These are phyloP conservation scores for Arthrobotrys megalospora DNA, from an alignment of 2,329 filamentous ascomycete genomes.

Conservation along the genomic window DNA sequence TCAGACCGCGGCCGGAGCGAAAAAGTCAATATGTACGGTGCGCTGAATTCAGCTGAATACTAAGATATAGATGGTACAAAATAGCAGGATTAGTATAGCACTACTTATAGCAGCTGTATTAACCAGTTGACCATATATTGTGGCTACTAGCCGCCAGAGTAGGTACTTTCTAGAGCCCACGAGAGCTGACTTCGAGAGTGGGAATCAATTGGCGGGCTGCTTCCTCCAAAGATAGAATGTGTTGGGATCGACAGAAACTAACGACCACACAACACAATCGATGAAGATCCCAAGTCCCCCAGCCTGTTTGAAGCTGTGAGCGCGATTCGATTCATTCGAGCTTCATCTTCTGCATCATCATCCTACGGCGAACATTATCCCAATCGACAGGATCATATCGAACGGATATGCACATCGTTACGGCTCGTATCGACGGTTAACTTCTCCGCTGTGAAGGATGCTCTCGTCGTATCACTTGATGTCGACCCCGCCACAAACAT, in stretches of 20 bases:
- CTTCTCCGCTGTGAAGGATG: constrained; percentile 20
- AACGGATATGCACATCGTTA: neutral
- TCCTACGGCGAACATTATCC: neutral
- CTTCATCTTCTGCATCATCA: neutral
- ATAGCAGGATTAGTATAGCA: no score
- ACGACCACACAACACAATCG: no score
- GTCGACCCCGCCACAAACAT: constrained; percentile 13
- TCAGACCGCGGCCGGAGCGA: no score
- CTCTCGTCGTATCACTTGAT: constrained; percentile 16
- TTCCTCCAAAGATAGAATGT: neutral
- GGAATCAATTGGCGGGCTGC: neutral
- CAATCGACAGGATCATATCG: neutral
- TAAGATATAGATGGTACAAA: no score
- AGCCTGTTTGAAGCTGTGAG: neutral
- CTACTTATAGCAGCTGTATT: no score
- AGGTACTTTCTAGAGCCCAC: no score
- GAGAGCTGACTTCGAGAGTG: no score
- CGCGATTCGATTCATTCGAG: neutral
- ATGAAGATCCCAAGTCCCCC: no score
- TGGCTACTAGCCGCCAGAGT: no score
- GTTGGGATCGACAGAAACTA: neutral
- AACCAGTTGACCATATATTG: no score
- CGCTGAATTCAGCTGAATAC: no score
- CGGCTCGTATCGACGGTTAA: neutral
- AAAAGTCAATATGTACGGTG: no score